A percentile compares a stretch with the other conserved stretches of the same genome.
Conservation (phyloP, 176 grass and related monocot genomes). For the bread wheat (Triticum aestivum) region DNA sequence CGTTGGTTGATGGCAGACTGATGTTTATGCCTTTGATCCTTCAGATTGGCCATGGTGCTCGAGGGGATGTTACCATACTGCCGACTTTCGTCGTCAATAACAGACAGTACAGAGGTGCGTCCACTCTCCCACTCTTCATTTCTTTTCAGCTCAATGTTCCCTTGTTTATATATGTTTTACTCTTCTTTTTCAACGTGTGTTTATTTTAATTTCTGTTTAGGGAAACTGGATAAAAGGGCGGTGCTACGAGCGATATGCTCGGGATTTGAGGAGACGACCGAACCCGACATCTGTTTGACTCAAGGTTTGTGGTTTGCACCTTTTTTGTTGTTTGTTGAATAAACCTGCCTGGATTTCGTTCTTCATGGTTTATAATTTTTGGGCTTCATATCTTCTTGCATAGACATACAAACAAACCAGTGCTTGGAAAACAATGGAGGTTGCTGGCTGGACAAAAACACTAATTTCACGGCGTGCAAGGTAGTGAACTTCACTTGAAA, state of each 20-base stretch:
- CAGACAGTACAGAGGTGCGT: constrained; percentile 80
- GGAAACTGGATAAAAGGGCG: constrained; percentile 77
- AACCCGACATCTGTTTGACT: constrained; percentile 74
- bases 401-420: constrained; percentile 89
- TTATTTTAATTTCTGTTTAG: constrained; percentile 20
- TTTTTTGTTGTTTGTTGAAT: neutral
- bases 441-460: constrained; percentile 66
- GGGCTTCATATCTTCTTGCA: neutral
- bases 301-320: constrained; percentile 51
- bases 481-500: constrained; percentile 24
- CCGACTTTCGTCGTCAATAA: constrained; percentile 85
- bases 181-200: neutral
- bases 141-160: neutral
- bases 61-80: constrained; percentile 89
- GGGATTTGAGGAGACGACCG: constrained; percentile 88
- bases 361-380: constrained; percentile 2
- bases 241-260: constrained; percentile 82
- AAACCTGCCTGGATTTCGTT: neutral
- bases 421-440: constrained; percentile 95
- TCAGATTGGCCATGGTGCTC: constrained; percentile 72
- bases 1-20: neutral
- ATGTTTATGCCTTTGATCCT: neutral
- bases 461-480: constrained; percentile 82
- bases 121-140: neutral
- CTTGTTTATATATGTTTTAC: constrained; percentile 2